These are phyloP conservation scores for Lathyrus tuberosus DNA, from an alignment of 306 rosid species.

Conservation along the genomic window DNA sequence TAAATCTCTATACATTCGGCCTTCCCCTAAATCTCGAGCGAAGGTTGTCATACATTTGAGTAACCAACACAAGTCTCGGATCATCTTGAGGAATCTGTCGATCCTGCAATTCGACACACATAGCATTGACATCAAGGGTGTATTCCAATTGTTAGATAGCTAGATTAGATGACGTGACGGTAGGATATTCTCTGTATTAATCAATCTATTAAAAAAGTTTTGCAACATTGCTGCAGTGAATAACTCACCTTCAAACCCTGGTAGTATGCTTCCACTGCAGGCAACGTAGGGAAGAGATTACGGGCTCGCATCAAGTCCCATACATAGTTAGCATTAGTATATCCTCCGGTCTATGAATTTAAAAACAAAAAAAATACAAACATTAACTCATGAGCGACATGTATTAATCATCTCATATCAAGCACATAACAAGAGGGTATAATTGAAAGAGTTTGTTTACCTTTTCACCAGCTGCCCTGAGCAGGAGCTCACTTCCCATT, in stretches of 20 bases:
- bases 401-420: background rate
- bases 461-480: slow-evolving; percentile 84
- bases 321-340: slow-evolving; percentile 79
- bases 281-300: slow-evolving; percentile 41
- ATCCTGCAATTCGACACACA: slow-evolving; percentile 50
- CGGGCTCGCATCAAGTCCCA: slow-evolving; percentile 92
- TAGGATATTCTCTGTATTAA: background rate
- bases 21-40: slow-evolving; percentile 41
- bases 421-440: slow-evolving; percentile 27
- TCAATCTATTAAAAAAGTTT: background rate
- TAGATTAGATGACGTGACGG: slow-evolving; percentile 1
- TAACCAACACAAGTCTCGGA: slow-evolving; percentile 68
- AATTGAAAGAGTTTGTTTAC: slow-evolving; percentile 44
- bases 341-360: slow-evolving; percentile 78
- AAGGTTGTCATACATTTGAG: slow-evolving; percentile 46
- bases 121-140: slow-evolving; percentile 15
- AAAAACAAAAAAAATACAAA: slow-evolving; percentile 34
- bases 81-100: slow-evolving; percentile 86
- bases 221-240: slow-evolving; percentile 20
- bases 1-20: slow-evolving; percentile 15
- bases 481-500: slow-evolving; percentile 70
- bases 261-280: slow-evolving; percentile 81
- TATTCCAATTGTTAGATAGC: slow-evolving; percentile 9
- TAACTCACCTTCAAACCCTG: slow-evolving; percentile 80
- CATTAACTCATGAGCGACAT: slow-evolving; percentile 1